phyloP scores from a whole-genome alignment of 805 yeast species.

The Candida lessepsii region DNA sequence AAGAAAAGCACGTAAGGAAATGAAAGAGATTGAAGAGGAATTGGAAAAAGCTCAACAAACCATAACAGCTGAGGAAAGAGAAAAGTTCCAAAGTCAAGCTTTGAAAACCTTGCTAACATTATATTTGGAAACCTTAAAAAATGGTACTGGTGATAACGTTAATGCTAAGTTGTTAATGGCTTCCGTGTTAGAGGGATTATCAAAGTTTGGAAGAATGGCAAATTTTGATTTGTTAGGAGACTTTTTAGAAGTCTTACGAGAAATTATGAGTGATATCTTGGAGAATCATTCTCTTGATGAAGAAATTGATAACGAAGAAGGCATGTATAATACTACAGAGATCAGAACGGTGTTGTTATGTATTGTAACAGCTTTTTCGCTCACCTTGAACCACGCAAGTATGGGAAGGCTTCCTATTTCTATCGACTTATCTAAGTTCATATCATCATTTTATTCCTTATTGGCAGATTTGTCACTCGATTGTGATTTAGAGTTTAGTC shows the following conservation, averaged over 20 bases:
- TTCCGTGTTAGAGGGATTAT: constrained; percentile 85
- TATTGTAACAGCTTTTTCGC: constrained; percentile 85
- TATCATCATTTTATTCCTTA: constrained; percentile 69
- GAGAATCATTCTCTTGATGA: constrained; percentile 38
- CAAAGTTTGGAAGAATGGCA: constrained; percentile 87
- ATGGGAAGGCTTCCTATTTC: constrained; percentile 60
- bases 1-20: constrained; percentile 81
- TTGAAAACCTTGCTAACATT: constrained; percentile 68
- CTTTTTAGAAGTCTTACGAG: constrained; percentile 83
- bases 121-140: constrained; percentile 73
- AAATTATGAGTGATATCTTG: constrained; percentile 60
- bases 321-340: constrained; percentile 36
- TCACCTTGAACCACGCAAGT: constrained; percentile 67
- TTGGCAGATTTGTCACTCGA: constrained; percentile 70
- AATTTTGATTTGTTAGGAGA: constrained; percentile 93
- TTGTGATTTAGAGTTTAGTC: constrained; percentile 82
- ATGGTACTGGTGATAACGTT: constrained; percentile 44
- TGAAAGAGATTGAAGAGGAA: constrained; percentile 85
- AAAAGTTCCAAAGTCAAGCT: constrained; percentile 78
- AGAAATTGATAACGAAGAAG: constrained; percentile 24
- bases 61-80: constrained; percentile 84
- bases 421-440: constrained; percentile 73
- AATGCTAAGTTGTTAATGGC: constrained; percentile 62
- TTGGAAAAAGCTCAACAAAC: constrained; percentile 83
- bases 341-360: constrained; percentile 77